Evolutionary conservation across 1,284 basidiomycete species (phyloP), one percentile per base, ranked within the genome.

Genomic region (Sphaerobolus stellatus): DNA sequence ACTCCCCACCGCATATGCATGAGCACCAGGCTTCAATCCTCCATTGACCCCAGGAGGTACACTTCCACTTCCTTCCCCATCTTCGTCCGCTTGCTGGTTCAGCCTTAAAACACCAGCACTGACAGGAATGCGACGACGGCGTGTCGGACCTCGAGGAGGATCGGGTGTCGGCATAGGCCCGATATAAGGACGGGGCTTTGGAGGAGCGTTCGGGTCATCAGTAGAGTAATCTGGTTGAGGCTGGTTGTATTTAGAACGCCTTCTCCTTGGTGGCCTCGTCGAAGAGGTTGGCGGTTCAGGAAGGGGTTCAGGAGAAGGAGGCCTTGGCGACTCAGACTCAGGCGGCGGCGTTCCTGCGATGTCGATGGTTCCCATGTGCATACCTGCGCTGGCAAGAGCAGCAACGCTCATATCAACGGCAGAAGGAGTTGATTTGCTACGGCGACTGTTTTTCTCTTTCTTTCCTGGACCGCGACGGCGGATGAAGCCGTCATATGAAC

Each of bases 401-500:
- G 41, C 27, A 22, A 28, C 50, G 22, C 24, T 48, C 41, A 43
- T 33, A 29, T 14, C 28, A n/a, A 27, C 20, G 2, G 40, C 20
- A 31, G 29, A 27, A 13, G 45, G 20, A 29, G 14, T 48, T 18
- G 24, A 27, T 11, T 9, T 14, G 14, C 25, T 44, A 11, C 52
- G 46, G n/a, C 38, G 22, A 14, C 16, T 43, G 47, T 54, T 54
- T 62, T 73, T 73, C 40, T 72, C 73, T 25, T 70, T 69, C 63
- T 71, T 72, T 20, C 73, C 73, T 8, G 73, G 72, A 18, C 73
- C 73, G 43, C 73, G 67, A 8, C 73, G 67, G 14, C 72, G 68
- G 49, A 75, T 69, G 38, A 58, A 50, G 5, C 69, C 68, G 54
- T 74, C 72, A 60, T 71, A 74, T 2, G 68, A 63, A 57, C 73